Evolutionary conservation across 164 flowering plant species (phyloP).

Genomic region (Pachysandra terminalis): DNA sequence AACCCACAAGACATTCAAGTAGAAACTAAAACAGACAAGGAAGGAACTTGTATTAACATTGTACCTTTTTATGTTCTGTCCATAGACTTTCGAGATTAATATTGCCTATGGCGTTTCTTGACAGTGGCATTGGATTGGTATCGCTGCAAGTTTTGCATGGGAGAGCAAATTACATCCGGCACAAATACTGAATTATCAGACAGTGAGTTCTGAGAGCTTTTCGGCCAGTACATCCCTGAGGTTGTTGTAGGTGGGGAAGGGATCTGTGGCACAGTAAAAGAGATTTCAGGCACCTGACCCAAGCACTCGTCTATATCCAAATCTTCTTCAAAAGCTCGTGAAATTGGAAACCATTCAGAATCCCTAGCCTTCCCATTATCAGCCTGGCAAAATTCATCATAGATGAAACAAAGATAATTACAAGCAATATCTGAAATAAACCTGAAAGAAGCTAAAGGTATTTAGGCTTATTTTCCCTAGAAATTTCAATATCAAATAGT

Average conservation of each 20-base stretch:
- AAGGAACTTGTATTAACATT: background rate
- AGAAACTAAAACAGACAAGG: background rate
- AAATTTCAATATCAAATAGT: too few relatives aligned
- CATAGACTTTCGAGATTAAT: background rate
- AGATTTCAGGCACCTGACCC: conserved; percentile 55
- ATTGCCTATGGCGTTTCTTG: conserved; percentile 28
- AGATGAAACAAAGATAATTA: background rate
- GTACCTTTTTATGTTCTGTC: background rate
- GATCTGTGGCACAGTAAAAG: conserved; percentile 63
- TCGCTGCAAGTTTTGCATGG: conserved; percentile 7
- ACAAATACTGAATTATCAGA: conserved; percentile 48
- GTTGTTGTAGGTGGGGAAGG: conserved; percentile 75
- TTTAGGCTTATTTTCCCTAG: too few relatives aligned
- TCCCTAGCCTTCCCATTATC: conserved; percentile 63
- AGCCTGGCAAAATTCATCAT: conserved; percentile 36
- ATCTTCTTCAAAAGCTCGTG: conserved; percentile 39
- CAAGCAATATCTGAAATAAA: background rate
- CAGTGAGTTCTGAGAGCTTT: conserved; percentile 16
- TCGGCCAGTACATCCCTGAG: conserved; percentile 74
- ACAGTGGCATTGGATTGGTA: conserved; percentile 8
- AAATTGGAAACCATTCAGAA: conserved; percentile 55
- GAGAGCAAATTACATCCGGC: conserved; percentile 48
- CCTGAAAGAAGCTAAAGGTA: background rate
- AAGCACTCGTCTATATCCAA: conserved; percentile 48
- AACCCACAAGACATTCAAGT: background rate